Evolutionary conservation across 768 basidiomycete genomes (phyloP).

Genomic region (Lentinula aciculospora): DNA sequence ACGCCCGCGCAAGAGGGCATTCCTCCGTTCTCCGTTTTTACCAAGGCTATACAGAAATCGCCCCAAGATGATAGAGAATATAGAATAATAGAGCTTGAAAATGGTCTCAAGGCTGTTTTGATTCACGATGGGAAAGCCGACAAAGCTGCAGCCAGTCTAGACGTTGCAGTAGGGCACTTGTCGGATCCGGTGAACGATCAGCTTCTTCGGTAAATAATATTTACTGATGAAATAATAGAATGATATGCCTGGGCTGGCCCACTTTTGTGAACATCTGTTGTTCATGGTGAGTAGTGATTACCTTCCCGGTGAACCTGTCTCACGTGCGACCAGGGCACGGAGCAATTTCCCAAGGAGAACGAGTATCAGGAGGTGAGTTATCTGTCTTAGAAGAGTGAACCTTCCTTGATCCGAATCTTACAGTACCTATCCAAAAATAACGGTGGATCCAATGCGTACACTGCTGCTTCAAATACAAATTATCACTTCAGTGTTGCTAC

Average conservation of each 20-base stretch:
- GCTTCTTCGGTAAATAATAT: slow-evolving; percentile 2
- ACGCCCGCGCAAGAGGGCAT: slow-evolving; percentile 14
- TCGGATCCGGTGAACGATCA: slow-evolving; percentile 73
- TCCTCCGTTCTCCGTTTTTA: slow-evolving; percentile 52
- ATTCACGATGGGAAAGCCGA: slow-evolving; percentile 84
- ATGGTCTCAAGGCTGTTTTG: slow-evolving; percentile 83
- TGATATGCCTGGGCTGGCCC: slow-evolving; percentile 90
- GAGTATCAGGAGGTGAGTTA: slow-evolving; percentile 78
- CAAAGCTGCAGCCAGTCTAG: slow-evolving; percentile 91
- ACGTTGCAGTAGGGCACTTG: slow-evolving; percentile 92
- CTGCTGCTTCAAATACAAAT: slow-evolving; percentile 87
- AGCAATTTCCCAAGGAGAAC: slow-evolving; percentile 85
- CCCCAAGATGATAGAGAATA: slow-evolving; percentile 78
- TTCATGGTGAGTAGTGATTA: slow-evolving; percentile 67
- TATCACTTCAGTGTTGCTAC: slow-evolving; percentile 75
- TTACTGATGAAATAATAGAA: slow-evolving; percentile 33
- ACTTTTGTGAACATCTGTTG: slow-evolving; percentile 93
- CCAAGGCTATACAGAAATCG: slow-evolving; percentile 60
- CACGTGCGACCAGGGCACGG: slow-evolving; percentile 54
- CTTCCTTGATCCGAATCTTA: slow-evolving; percentile 5
- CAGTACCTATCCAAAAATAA: slow-evolving; percentile 79
- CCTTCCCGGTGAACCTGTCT: background rate
- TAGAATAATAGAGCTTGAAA: slow-evolving; percentile 75
- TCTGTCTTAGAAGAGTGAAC: background rate
- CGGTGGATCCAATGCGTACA: slow-evolving; percentile 88